These are phyloP conservation scores for Metarhizium anisopliae DNA, from an alignment of 2,329 filamentous ascomycete genomes.

Conservation along the genomic window DNA sequence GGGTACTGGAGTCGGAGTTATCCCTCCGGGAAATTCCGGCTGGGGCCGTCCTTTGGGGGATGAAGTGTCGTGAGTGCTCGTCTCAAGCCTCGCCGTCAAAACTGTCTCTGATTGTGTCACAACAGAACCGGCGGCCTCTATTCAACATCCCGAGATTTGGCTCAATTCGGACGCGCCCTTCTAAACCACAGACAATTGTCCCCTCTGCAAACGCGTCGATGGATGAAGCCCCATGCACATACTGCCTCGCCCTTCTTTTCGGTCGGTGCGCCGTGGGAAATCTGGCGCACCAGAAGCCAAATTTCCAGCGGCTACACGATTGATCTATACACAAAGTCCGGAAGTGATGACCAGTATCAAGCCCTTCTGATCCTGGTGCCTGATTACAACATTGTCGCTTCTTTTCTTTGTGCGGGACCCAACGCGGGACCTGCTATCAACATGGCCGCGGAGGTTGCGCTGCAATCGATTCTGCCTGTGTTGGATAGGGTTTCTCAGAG, in stretches of 20 bases:
- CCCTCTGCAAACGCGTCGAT: neutral
- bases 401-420: too few relatives aligned
- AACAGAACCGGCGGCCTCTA: constrained; percentile 6
- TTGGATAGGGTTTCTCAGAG: too few relatives aligned
- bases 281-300: neutral
- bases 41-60: constrained; percentile 6
- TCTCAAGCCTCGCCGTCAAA: neutral
- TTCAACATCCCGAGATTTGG: constrained; percentile 6
- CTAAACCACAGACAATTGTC: too few relatives aligned
- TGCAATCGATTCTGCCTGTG: too few relatives aligned
- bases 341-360: too few relatives aligned
- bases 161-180: neutral
- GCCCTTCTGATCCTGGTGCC: too few relatives aligned
- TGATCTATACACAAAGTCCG: too few relatives aligned
- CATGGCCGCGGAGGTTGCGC: too few relatives aligned
- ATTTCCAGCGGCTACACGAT: constrained; percentile 2
- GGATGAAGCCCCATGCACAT: constrained; percentile 11
- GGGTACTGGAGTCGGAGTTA: constrained; percentile 3
- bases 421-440: too few relatives aligned
- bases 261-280: constrained; percentile 18
- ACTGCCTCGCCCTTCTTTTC: constrained; percentile 11
- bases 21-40: constrained; percentile 6
- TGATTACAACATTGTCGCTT: too few relatives aligned
- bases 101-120: neutral
- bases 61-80: constrained; percentile 8